Percentiles rank a stretch among this genome's conserved stretches.
phyloP scores from a whole-genome alignment of 1,284 basidiomycete species.

The Trichosporon coremiiforme region DNA sequence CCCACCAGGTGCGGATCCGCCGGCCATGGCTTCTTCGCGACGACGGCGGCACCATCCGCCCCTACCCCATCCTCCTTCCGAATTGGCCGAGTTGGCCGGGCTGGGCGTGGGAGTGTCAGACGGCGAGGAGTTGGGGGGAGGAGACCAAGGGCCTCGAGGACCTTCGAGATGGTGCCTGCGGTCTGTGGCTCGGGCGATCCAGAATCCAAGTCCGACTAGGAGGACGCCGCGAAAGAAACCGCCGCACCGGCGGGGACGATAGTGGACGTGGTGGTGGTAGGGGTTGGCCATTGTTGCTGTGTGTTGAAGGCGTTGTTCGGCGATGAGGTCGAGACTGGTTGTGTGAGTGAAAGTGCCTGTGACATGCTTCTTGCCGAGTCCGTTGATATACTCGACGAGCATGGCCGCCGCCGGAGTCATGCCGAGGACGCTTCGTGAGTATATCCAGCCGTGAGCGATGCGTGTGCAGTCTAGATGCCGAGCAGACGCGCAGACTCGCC shows the following conservation, averaged over 20 bases:
- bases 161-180: background rate
- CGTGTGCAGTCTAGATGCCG: background rate
- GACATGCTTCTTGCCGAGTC: background rate
- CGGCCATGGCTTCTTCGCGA: background rate
- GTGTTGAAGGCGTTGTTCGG: no score
- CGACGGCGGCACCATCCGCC: background rate
- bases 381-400: no score
- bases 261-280: background rate
- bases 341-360: background rate
- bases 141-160: background rate
- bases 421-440: background rate
- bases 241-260: background rate
- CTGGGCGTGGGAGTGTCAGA: background rate
- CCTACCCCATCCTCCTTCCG: background rate
- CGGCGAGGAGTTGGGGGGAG: background rate
- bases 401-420: background rate
- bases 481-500: no score
- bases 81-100: no score
- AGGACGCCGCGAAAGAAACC: background rate
- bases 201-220: slow-evolving; percentile 12
- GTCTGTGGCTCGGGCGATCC: background rate
- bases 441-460: background rate
- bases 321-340: no score
- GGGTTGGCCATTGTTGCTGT: background rate
- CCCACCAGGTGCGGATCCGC: no score